A percentile compares a stretch with the other conserved stretches of the same genome.
phyloP scores from a whole-genome alignment of 306 rosid genomes.

The Sphenostylis stenocarpa region DNA sequence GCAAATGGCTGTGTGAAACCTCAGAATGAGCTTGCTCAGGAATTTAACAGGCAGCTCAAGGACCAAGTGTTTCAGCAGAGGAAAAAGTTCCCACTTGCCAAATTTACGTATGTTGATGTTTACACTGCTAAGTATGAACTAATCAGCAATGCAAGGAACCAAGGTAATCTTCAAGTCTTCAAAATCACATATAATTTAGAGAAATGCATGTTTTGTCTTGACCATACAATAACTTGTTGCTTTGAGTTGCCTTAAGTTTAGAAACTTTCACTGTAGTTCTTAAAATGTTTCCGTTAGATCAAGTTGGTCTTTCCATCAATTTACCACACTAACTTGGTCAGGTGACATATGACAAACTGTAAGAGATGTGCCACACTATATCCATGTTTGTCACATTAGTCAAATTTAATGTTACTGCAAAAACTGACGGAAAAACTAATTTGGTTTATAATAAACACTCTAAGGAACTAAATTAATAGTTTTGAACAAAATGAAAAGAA shows the following conservation, averaged over 20 bases:
- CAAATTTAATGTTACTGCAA: background rate
- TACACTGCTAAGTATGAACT: slow-evolving; percentile 68
- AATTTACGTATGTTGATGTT: slow-evolving; percentile 64
- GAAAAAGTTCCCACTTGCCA: slow-evolving; percentile 52
- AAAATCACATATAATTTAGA: background rate
- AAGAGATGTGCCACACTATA: background rate
- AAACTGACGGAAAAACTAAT: too few relatives aligned
- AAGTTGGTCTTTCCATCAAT: too few relatives aligned
- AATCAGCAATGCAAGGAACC: slow-evolving; percentile 53
- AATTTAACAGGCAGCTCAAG: slow-evolving; percentile 72
- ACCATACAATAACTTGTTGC: too few relatives aligned
- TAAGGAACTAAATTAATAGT: background rate
- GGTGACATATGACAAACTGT: background rate
- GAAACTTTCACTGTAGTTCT: background rate
- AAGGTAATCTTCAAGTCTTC: slow-evolving; percentile 43
- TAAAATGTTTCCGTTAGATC: background rate
- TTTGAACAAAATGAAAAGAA: background rate
- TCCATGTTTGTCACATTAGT: background rate
- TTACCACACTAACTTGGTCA: background rate
- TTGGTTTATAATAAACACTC: background rate
- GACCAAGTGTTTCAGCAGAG: slow-evolving; percentile 41
- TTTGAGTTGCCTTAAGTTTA: too few relatives aligned
- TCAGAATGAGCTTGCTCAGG: slow-evolving; percentile 71
- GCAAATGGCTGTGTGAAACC: slow-evolving; percentile 66
- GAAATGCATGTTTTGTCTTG: background rate